Evolutionary conservation across 1,284 basidiomycete genomes (phyloP).

Genomic region (Naganishia cerealis): DNA sequence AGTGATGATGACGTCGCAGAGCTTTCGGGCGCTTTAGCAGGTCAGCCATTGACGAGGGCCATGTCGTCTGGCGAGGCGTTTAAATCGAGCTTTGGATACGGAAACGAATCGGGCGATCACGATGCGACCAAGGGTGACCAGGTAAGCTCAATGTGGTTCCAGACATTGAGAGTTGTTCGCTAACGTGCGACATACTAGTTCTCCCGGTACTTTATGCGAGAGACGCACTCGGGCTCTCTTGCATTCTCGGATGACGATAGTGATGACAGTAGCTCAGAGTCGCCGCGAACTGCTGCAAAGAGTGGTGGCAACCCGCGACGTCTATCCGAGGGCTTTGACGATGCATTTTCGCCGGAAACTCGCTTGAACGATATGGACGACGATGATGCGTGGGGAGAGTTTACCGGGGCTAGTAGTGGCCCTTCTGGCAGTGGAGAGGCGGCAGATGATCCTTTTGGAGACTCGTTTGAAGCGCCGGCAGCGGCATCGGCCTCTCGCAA

Average conservation of each 20-base stretch:
- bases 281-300: slow-evolving; percentile 6
- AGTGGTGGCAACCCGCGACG: slow-evolving; percentile 21
- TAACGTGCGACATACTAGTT: slow-evolving; percentile 21
- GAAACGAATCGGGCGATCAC: slow-evolving; percentile 13
- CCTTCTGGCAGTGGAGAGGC: slow-evolving; percentile 22
- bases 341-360: slow-evolving; percentile 31
- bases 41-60: slow-evolving; percentile 31
- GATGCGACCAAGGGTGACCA: slow-evolving; percentile 15
- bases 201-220: slow-evolving; percentile 32
- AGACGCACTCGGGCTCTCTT: slow-evolving; percentile 29
- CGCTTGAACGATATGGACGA: slow-evolving; percentile 27
- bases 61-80: slow-evolving; percentile 29
- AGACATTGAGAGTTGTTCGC: background rate
- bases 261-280: slow-evolving; percentile 33
- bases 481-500: slow-evolving; percentile 21
- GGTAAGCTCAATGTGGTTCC: slow-evolving; percentile 17
- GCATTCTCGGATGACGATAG: slow-evolving; percentile 35
- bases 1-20: slow-evolving; percentile 38
- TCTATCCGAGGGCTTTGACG: slow-evolving; percentile 34
- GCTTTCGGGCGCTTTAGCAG: slow-evolving; percentile 21
- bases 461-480: slow-evolving; percentile 35
- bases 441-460: slow-evolving; percentile 50
- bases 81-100: slow-evolving; percentile 22
- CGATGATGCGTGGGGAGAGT: slow-evolving; percentile 51
- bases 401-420: slow-evolving; percentile 38